phyloP scores from a whole-genome alignment of 768 basidiomycete genomes.

The Boletus pseudo-olivaceus region DNA sequence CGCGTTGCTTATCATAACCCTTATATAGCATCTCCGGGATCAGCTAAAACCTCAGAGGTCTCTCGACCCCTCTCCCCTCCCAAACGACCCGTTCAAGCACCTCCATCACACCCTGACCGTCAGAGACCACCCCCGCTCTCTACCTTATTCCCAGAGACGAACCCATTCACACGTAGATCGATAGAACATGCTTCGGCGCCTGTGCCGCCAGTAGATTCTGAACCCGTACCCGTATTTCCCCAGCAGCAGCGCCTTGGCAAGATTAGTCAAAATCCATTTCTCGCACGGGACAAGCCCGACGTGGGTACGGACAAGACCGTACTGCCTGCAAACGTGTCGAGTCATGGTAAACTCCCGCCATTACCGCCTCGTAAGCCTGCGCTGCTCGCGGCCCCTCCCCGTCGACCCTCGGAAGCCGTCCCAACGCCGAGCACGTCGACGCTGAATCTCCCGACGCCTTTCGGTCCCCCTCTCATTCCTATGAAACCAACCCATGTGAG shows the following conservation, averaged over 20 bases:
- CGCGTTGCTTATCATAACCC: conserved; percentile 7
- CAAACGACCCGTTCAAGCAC: conserved; percentile 21
- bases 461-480: conserved; percentile 22
- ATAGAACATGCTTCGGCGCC: conserved; percentile 9
- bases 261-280: conserved; percentile 32
- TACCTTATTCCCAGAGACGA: conserved; percentile 25
- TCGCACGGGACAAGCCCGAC: conserved; percentile 21
- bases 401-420: conserved; percentile 21
- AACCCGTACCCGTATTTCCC: background rate
- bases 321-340: background rate
- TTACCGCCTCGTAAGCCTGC: conserved; percentile 38
- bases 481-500: conserved; percentile 44
- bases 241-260: conserved; percentile 18
- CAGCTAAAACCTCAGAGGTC: conserved; percentile 1
- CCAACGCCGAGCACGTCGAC: too few relatives aligned
- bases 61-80: conserved; percentile 18
- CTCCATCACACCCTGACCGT: conserved; percentile 29
- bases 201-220: conserved; percentile 3
- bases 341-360: conserved; percentile 26
- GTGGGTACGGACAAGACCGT: conserved; percentile 6
- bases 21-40: conserved; percentile 18
- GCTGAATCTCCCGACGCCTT: background rate
- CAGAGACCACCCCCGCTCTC: conserved; percentile 21
- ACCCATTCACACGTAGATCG: conserved; percentile 27
- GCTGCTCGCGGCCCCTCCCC: conserved; percentile 11